Percentiles rank a stretch among this genome's conserved stretches.
phyloP scores from a whole-genome alignment of 768 basidiomycete genomes.

The Leccinum boreale region DNA sequence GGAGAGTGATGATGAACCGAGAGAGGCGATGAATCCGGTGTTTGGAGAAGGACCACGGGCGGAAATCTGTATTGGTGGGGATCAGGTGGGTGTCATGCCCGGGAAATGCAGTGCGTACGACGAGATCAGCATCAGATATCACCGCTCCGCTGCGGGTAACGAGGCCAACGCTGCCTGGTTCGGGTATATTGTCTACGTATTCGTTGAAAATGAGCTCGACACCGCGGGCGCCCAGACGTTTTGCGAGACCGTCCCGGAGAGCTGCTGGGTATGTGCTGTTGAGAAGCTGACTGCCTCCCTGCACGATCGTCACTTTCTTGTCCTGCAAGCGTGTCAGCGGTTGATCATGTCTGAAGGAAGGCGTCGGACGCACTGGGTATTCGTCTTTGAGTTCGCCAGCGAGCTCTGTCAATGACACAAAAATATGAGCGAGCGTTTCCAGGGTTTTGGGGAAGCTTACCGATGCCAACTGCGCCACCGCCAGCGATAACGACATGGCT shows the following conservation, averaged over 20 bases:
- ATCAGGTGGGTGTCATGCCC: slow-evolving; percentile 1
- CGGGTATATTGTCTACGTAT: slow-evolving; percentile 44
- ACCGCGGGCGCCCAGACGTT: slow-evolving; percentile 40
- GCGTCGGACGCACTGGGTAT: slow-evolving; percentile 33
- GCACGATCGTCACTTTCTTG: slow-evolving; percentile 60
- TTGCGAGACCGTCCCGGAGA: slow-evolving; percentile 47
- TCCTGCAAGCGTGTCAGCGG: slow-evolving; percentile 17
- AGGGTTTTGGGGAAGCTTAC: slow-evolving; percentile 26
- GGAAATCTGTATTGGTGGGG: slow-evolving; percentile 15
- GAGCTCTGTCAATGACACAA: slow-evolving; percentile 30
- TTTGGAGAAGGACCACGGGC: slow-evolving; percentile 42
- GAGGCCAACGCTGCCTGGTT: slow-evolving; percentile 35
- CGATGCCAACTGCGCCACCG: slow-evolving; percentile 55
- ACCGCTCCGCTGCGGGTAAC: slow-evolving; percentile 49
- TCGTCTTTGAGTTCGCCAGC: slow-evolving; percentile 44
- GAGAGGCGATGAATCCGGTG: slow-evolving; percentile 50
- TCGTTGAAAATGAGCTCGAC: slow-evolving; percentile 54
- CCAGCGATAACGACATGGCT: slow-evolving; percentile 49
- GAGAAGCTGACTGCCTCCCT: slow-evolving; percentile 49
- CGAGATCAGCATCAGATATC: slow-evolving; percentile 50
- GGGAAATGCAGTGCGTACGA: slow-evolving; percentile 39
- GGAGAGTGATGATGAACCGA: slow-evolving; percentile 37
- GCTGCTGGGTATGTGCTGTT: slow-evolving; percentile 53
- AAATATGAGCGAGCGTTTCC: neutral
- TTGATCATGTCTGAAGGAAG: neutral